Base-by-base conservation (phyloP, 2,329 filamentous ascomycete genomes). In the Didymella pinodella region DNA sequence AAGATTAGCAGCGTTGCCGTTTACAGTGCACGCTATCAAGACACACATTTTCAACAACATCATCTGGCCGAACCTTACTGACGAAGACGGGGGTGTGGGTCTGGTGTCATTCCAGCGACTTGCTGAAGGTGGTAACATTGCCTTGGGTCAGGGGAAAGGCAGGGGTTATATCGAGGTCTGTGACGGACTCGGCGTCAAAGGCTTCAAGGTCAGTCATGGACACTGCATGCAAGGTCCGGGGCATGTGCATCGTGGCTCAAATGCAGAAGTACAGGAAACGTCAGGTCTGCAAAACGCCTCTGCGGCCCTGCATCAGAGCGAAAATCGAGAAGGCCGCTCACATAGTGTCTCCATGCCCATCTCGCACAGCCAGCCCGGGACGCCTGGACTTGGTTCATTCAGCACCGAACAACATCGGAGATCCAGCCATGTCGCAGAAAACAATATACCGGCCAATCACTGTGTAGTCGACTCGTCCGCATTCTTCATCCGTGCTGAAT, bases 21-120 rank as follows among this genome's bases (percentile, higher is more conserved):
- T 88, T 28, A 96, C 94, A n/a, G 93, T 99, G 50, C 85, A 92
- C 45, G 93, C 94, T 0, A 89, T 99, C 77, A 98, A 97, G 75
- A 88, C 84, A 0, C 93, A 99, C 77, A 92, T 99, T 59, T 99
- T 99, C 82, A 99, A 99, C 78, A 96, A 97, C 71, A 82, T 97
- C 57, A 96, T 98, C 53, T 99, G 95, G 95, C 95, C 95, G 0
- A 99, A 99, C 67, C 80, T 99, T 38, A 96, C 92, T 0, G 94
- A 99, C 71, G 95, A 99, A 78, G 95, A 97, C 75, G 93, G 93
- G 32, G 95, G 95, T 25, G 93, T 93, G 4, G 95, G 95, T 0
- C 84, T 99, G 28, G 88, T 99, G 32, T 97, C 92, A 0, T 98
- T 96, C 68, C 89, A 93, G 75, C 87, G 95, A 16, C 82, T 99